Evolutionary conservation across 1,139 yeast species (phyloP).

Genomic region (Blastobotrys apis): DNA sequence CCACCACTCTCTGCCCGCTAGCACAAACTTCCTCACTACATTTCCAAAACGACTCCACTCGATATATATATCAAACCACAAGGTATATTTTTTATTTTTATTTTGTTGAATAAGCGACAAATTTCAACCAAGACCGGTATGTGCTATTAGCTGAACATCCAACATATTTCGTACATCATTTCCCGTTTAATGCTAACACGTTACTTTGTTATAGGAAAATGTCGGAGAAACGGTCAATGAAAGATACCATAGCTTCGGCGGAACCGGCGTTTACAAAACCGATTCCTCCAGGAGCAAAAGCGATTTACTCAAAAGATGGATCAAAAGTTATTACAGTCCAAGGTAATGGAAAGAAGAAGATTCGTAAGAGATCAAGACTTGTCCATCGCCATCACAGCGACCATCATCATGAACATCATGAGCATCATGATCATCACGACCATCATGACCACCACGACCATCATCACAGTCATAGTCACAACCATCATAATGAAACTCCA

Average conservation of each 20-base stretch:
- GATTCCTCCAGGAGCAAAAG: slow-evolving; percentile 25
- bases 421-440: not conserved
- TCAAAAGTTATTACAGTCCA: slow-evolving; percentile 27
- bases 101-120: too few relatives aligned
- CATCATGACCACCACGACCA: slow-evolving; percentile 1
- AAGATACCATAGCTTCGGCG: slow-evolving; percentile 19
- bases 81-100: too few relatives aligned
- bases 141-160: too few relatives aligned
- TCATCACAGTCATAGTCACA: not conserved
- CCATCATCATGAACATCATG: not conserved
- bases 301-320: slow-evolving; percentile 29
- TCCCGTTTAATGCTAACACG: too few relatives aligned
- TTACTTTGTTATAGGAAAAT: not conserved
- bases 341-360: slow-evolving; percentile 15
- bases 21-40: too few relatives aligned
- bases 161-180: too few relatives aligned
- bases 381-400: too few relatives aligned
- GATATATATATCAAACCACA: too few relatives aligned
- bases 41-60: too few relatives aligned
- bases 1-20: too few relatives aligned
- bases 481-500: not conserved
- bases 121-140: too few relatives aligned
- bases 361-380: not conserved
- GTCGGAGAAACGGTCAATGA: slow-evolving; percentile 4
- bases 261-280: slow-evolving; percentile 26